A percentile compares a stretch with the other conserved stretches of the same genome.
Evolutionary conservation across 768 basidiomycete genomes (phyloP).

Genomic region (Phaffia tasmanica): DNA sequence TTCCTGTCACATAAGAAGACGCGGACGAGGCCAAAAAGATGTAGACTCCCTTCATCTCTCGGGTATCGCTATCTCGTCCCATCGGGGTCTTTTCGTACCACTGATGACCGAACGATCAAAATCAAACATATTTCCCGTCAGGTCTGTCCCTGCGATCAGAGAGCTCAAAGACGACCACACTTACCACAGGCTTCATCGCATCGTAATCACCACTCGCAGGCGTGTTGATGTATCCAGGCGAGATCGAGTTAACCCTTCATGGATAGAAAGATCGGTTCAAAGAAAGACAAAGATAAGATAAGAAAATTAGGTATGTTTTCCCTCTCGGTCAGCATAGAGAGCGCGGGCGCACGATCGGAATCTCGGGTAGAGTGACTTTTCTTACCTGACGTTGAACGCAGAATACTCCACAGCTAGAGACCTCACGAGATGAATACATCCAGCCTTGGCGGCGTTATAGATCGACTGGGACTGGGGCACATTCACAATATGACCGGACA

Average conservation of each 20-base stretch:
- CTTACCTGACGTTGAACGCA: constrained; percentile 11
- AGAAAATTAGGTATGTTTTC: neutral
- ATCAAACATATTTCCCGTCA: no score
- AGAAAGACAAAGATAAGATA: no score
- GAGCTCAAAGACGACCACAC: neutral
- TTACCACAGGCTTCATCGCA: constrained; percentile 10
- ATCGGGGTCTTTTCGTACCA: constrained; percentile 20
- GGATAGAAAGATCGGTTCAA: no score
- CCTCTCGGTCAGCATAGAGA: neutral
- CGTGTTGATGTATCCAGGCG: constrained; percentile 27
- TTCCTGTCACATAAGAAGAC: constrained; percentile 16
- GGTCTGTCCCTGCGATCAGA: neutral
- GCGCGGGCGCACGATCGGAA: neutral
- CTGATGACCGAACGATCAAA: no score
- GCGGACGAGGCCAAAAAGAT: constrained; percentile 16
- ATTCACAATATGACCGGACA: constrained; percentile 21
- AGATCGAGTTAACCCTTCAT: constrained; percentile 8
- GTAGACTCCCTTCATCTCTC: constrained; percentile 19
- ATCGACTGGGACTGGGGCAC: constrained; percentile 13
- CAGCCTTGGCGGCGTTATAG: constrained; percentile 26
- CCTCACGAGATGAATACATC: constrained; percentile 25
- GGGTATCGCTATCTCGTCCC: constrained; percentile 18
- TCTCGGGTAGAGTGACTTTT: no score
- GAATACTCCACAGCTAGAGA: constrained; percentile 25
- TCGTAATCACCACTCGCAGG: constrained; percentile 23